These are phyloP conservation scores for Forsythia viridissima DNA, from an alignment of 257 asterid species.

Conservation along the genomic window DNA sequence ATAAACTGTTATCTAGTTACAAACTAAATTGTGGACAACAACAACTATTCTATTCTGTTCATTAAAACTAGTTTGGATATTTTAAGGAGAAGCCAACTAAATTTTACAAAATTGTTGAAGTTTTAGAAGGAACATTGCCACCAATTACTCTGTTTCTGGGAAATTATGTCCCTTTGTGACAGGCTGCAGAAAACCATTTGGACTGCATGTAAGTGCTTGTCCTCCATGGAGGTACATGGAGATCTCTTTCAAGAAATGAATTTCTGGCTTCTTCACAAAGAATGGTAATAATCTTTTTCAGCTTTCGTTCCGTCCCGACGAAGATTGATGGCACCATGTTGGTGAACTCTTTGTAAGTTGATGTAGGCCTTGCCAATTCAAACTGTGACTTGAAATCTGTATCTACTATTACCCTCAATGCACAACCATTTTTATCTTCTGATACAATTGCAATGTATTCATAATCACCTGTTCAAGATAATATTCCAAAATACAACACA, in stretches of 20 bases:
- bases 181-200: conserved; percentile 24
- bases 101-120: not conserved
- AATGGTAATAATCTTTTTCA: conserved; percentile 21
- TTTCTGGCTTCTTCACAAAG: conserved; percentile 27
- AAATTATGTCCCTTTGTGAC: not conserved
- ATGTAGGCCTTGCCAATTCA: conserved; percentile 35
- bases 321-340: conserved; percentile 24
- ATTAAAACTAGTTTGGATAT: not conserved
- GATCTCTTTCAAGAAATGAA: conserved; percentile 28
- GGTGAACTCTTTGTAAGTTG: conserved; percentile 26
- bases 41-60: not conserved
- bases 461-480: conserved; percentile 23
- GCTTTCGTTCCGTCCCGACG: conserved; percentile 22
- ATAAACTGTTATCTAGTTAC: not conserved
- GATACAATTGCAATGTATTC: conserved; percentile 24
- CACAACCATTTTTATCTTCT: not conserved
- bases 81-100: not conserved
- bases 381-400: conserved; percentile 38
- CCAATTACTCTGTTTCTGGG: not conserved
- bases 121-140: not conserved
- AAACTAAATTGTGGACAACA: not conserved
- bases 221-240: conserved; percentile 34
- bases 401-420: conserved; percentile 26
- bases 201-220: conserved; percentile 26
- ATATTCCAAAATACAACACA: not conserved